Base-by-base conservation (phyloP, 345 rosid genomes). In the Dipteronia sinensis region DNA sequence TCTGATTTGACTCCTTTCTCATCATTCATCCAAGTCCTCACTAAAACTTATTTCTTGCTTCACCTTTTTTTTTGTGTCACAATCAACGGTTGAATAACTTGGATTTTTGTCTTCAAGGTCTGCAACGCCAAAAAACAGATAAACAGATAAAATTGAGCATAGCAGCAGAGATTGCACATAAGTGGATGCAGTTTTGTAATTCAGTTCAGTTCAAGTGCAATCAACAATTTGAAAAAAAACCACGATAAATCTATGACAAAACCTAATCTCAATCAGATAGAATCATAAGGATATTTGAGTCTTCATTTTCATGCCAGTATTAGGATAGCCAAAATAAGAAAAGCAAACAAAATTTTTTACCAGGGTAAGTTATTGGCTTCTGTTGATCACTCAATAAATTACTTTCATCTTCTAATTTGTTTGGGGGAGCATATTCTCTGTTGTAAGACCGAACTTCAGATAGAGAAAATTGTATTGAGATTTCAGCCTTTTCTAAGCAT, bases 401-500 rank as follows among this genome's bases (percentile, higher is more conserved):
- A 78, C 71, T 82, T 76, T 79, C 91, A 65, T 83, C 77, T 55
- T 82, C 87, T 77, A 77, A 75, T 53, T 78, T 85, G 77, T 64
- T 63, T 77, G 78, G 13, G 66, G 74, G 46, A 65, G 69, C 83
- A 80, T 82, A 74, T 87, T 85, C 73, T 87, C 92, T 9, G 75
- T 67, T 40, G 86, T 82, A 76, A 89, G 88, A 51, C 91, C 93
- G 25, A 20, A 76, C 87, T 74, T 91, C 76, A 77, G 61, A 38
- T 81, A 73, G 65, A 95, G 92, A 77, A 47, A 95, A 27, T 62
- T 86, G 83, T 93, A 83, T 64, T 93, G 95, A 61, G 95, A 91
- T 82, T 86, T 90, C 55, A 91, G 75, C 76, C 82, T 90, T 64
- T 92, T 92, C 89, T 85, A 92, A 23, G 77, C 65, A 77, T 75